Percentiles rank a stretch among this genome's conserved stretches.
Conservation (phyloP, 2,329 filamentous ascomycete species). For the Fusarium sp. region DNA sequence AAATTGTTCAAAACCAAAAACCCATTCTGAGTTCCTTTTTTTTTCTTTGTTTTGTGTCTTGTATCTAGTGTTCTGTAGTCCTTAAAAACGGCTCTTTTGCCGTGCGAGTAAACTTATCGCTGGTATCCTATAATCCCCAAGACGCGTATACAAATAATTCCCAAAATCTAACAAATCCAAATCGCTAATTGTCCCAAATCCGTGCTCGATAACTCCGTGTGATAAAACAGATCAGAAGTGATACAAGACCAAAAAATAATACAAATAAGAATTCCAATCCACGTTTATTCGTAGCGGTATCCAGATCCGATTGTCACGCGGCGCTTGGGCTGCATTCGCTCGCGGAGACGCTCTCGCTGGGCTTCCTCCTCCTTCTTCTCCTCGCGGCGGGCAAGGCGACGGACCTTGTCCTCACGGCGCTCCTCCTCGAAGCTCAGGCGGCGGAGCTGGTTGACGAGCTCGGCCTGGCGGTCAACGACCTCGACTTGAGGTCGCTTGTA, state of each 20-base stretch:
- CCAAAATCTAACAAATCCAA: slow-evolving; percentile 27
- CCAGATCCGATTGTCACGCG: slow-evolving; percentile 55
- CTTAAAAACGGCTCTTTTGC: slow-evolving; percentile 22
- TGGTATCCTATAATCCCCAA: slow-evolving; percentile 30
- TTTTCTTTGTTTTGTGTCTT: slow-evolving; percentile 41
- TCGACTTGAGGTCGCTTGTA: slow-evolving; percentile 45
- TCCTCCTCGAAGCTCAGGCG: slow-evolving; percentile 52
- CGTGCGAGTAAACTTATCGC: slow-evolving; percentile 9
- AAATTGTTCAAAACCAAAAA: slow-evolving; percentile 27
- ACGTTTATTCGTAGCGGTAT: slow-evolving; percentile 58
- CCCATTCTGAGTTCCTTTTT: slow-evolving; percentile 36
- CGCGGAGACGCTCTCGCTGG: slow-evolving; percentile 56
- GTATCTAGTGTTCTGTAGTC: slow-evolving; percentile 42
- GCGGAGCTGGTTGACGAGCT: slow-evolving; percentile 54
- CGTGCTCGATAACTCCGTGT: slow-evolving; percentile 17
- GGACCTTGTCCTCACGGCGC: slow-evolving; percentile 52
- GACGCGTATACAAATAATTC: slow-evolving; percentile 5
- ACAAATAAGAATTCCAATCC: background rate
- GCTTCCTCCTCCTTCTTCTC: slow-evolving; percentile 56
- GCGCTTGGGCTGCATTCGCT: slow-evolving; percentile 58
- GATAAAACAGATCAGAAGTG: slow-evolving; percentile 28
- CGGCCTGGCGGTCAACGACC: slow-evolving; percentile 46
- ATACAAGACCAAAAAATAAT: slow-evolving; percentile 43
- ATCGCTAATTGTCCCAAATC: slow-evolving; percentile 33
- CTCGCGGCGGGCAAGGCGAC: slow-evolving; percentile 46